Evolutionary conservation across 1,284 basidiomycete species (phyloP), one percentile per base, ranked within the genome.

Genomic region (Agroathelia rolfsii): DNA sequence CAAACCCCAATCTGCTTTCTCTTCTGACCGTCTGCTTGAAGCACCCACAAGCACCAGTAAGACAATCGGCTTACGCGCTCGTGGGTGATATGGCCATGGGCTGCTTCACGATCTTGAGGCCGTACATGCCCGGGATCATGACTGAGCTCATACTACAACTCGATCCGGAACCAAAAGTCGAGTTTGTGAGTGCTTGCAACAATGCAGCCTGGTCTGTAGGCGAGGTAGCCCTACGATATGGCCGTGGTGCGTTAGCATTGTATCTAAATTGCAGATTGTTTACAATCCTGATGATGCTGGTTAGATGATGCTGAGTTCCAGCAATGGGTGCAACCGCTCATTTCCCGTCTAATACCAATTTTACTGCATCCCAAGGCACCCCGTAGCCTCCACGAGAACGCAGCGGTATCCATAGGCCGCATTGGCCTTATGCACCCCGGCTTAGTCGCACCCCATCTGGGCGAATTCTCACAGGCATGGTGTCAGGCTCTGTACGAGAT

Each of bases 121-220:
- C 89, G 3, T 75, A 81, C 42, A 79, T 97, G 59, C 72, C 83
- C 1, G 71, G 75, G 20, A 80, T 97, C 52, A 94, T 98, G 85
- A 72, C 80, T 11, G 83, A 93, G 49, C 70, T 98, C 35, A 86
- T 89, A 36, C 61, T 74, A 25, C 92, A 98, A 52, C 84, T 99
- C 41, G 84, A 92, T 43, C 80, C 85, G 2, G 88, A 93, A 49
- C 84, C 87, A 3, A 85, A 86, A 51, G 70, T 84, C 23, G 90
- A 95, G 54, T 90, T 92, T 52, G 78, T 97, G 41, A 92, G 86
- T 43, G 95, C 95, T 8, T 95, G 90, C 59, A 99, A 99, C 62
- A 99, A 99, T 52, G 95, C 95, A n/a, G 93, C 94, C 1, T 99
- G 95, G 95, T 92, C 90, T 12, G 90, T 94, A 9, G 95, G 95